A percentile compares a stretch with the other conserved stretches of the same genome.
Evolutionary conservation across 345 rosid species (phyloP).

Genomic region (Eucalyptus cloeziana): DNA sequence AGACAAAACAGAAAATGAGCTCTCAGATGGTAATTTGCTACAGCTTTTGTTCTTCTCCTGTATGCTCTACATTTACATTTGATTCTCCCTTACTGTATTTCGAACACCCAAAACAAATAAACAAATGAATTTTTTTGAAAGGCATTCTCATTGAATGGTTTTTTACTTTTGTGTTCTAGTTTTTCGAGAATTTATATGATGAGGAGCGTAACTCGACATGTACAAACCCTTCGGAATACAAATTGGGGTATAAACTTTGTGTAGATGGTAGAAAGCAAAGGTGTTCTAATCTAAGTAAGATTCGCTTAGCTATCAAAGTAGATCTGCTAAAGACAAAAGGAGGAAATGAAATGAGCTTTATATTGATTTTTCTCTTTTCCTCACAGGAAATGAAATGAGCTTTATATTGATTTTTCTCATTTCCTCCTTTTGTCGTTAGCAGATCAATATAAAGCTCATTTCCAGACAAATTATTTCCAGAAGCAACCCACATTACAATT

Average conservation of each 20-base stretch:
- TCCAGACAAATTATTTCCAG: not conserved
- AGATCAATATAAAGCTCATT: no score
- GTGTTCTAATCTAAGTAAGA: not conserved
- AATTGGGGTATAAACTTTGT: no score
- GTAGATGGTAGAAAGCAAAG: not conserved
- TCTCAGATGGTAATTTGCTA: fast-evolving
- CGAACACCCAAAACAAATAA: not conserved
- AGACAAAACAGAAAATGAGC: no score
- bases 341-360: not conserved
- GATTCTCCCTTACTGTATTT: not conserved
- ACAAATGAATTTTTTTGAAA: no score
- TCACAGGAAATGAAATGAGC: not conserved
- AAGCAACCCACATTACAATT: not conserved
- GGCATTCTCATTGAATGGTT: not conserved
- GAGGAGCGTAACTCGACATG: no score
- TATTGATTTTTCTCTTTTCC: not conserved
- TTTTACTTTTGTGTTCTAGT: no score
- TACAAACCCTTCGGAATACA: not conserved
- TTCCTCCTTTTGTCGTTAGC: no score
- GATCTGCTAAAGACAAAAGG: not conserved
- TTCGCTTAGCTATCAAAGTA: not conserved
- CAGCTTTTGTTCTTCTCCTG: not conserved
- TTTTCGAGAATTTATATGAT: no score
- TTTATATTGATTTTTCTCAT: no score
- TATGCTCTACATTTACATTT: not conserved